Evolutionary conservation across 2,329 filamentous ascomycete species (phyloP).

Genomic region (Diplodia corticola): DNA sequence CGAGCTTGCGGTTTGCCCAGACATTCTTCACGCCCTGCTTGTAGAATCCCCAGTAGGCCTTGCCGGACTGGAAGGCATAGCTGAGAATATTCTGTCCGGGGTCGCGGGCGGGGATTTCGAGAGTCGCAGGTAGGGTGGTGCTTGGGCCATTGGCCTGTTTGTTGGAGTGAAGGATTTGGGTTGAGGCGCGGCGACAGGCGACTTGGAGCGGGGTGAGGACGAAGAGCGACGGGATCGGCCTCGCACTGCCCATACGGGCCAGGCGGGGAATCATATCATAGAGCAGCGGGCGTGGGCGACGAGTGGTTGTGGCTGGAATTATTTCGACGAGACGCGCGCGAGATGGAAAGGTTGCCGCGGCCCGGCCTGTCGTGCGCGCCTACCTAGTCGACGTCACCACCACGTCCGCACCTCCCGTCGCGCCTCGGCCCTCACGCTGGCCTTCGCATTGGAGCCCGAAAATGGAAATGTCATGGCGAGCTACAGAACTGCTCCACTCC

Average conservation of each 20-base stretch:
- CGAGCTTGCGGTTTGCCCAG: constrained; percentile 61
- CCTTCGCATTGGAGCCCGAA: not conserved
- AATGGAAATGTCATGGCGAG: not conserved
- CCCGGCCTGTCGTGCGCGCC: not conserved
- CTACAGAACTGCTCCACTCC: not conserved
- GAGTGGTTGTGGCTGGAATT: not conserved
- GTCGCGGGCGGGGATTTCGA: constrained; percentile 57
- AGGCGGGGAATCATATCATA: constrained; percentile 8
- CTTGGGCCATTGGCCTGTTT: no score
- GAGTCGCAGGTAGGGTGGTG: not conserved
- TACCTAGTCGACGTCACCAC: not conserved
- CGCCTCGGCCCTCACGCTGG: no score
- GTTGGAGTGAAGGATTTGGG: not conserved
- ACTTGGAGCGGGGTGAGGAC: not conserved
- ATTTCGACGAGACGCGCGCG: not conserved
- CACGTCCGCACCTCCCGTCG: no score
- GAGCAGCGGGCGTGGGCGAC: not conserved
- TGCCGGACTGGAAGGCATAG: constrained; percentile 65
- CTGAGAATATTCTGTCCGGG: constrained; percentile 48
- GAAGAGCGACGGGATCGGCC: not conserved
- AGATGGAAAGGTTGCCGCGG: not conserved
- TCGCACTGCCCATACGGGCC: not conserved
- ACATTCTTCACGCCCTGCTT: constrained; percentile 78
- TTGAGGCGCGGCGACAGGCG: not conserved
- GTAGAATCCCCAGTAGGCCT: constrained; percentile 82